Base-by-base conservation (phyloP, 148 eudicot species). In the Hydrangea macrophylla region DNA sequence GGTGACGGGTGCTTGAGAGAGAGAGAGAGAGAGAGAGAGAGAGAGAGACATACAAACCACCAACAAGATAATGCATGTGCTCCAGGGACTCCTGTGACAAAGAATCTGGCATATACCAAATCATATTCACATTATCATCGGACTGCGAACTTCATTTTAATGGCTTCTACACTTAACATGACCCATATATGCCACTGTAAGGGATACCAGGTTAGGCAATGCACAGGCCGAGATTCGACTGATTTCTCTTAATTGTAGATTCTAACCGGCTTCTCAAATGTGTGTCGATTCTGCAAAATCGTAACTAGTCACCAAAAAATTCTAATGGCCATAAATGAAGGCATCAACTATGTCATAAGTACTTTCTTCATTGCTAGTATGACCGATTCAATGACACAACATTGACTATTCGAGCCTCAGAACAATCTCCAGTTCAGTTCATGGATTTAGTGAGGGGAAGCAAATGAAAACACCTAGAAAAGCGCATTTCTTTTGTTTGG, bases 191-290 rank as follows among this genome's bases (percentile, higher is more conserved):
- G 28, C 36, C 58, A 36, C 33, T 32, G 15, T 18, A 25, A 32
- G 58, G 65, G 40, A 27, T 22, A 22, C 8, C 42, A 18, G 31
- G 45, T 28, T 56, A 22, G 48, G 6, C 23, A 17, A 48, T 22
- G 28, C 31, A 2, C 36, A 17, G 65, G 25, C n/a, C 44, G 55
- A 71, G 45, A 51, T 26, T 40, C 36, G 33, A 40, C 17, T 18
- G 36, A 54, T 56, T 54, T 40, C 63, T 39, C 56, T 75, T 77
- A 93, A 70, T 90, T 92, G 81, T 92, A 92, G 70, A 92, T 92
- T 82, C 81, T 90, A 36, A 92, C 96, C 0, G 98, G 88, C 88
- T 85, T 92, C 88, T 92, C 98, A 78, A 55, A 86, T 28, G 89
- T 63, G 69, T 88, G 96, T 13, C 96, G 96, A 54, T 86, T 93